Evolutionary conservation across 208 protist species (phyloP).

Genomic region (Trypanosoma melophagium): DNA sequence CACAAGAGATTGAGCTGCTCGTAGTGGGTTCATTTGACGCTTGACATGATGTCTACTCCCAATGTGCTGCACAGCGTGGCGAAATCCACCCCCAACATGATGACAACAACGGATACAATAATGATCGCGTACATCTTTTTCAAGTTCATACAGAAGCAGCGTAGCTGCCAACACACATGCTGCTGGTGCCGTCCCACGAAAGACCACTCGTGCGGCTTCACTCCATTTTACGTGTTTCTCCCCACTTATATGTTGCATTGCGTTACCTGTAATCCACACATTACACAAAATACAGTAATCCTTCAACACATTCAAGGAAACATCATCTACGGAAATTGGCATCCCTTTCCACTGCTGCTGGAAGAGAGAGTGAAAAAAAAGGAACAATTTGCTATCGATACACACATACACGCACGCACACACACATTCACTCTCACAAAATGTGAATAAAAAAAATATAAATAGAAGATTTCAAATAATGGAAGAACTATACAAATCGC

Average conservation of each 20-base stretch:
- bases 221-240: constrained; percentile 3
- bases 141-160: constrained; percentile 6
- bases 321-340: background rate
- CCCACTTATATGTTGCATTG: constrained; percentile 4
- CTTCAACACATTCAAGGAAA: constrained; percentile 1
- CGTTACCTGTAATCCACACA: constrained; percentile 13
- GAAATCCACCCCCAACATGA: constrained; percentile 11
- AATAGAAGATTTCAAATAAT: too few species aligned
- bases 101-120: constrained; percentile 3
- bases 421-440: too few species aligned
- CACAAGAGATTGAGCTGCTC: background rate
- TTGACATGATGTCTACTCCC: background rate
- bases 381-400: too few species aligned
- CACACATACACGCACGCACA: too few species aligned
- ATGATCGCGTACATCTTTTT: background rate
- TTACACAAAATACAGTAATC: constrained; percentile 25
- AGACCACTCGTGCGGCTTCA: background rate
- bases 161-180: constrained; percentile 11
- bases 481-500: too few species aligned
- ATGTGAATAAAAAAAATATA: too few species aligned
- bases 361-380: too few species aligned
- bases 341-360: background rate
- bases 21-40: background rate
- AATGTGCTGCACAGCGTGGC: constrained; percentile 10
- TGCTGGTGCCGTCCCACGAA: constrained; percentile 8